These are phyloP conservation scores for Wallacemonas sp. DNA, from an alignment of 208 protist species.

Conservation along the genomic window DNA sequence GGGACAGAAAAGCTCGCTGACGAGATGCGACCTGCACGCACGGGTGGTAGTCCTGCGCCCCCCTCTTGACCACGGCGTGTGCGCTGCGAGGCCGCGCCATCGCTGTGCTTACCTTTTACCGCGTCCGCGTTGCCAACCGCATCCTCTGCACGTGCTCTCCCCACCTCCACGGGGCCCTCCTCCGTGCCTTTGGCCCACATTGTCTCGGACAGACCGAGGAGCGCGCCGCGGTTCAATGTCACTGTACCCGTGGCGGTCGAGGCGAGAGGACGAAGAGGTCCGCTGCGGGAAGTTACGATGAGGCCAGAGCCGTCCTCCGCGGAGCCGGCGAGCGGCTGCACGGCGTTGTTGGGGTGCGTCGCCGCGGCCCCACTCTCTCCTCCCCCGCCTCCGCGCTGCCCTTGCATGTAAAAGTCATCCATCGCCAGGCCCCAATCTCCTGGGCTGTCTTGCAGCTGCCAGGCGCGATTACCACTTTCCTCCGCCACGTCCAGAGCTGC, in stretches of 20 bases:
- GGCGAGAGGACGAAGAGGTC: neutral
- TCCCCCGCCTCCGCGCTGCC: neutral
- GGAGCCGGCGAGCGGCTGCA: neutral
- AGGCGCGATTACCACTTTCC: neutral
- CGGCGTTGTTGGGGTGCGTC: neutral
- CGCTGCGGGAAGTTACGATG: slow-evolving; percentile 3
- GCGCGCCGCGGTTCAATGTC: neutral
- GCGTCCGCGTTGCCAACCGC: no score
- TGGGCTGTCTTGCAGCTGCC: slow-evolving; percentile 3
- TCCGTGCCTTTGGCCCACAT: neutral
- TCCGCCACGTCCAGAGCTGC: neutral
- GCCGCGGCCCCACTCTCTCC: neutral
- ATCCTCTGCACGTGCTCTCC: neutral
- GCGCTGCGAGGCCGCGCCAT: no score
- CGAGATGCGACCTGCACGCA: neutral
- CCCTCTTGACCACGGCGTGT: neutral
- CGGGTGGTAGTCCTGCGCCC: neutral
- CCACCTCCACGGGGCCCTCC: neutral
- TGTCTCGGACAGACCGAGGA: neutral
- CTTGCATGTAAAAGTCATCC: neutral
- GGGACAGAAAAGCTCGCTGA: neutral
- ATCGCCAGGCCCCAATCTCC: slow-evolving; percentile 9
- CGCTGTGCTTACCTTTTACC: no score
- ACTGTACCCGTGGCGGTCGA: neutral
- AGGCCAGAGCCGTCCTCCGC: neutral